Conservation (phyloP, 108 stramenopile species). For the Skeletonema potamos region DNA sequence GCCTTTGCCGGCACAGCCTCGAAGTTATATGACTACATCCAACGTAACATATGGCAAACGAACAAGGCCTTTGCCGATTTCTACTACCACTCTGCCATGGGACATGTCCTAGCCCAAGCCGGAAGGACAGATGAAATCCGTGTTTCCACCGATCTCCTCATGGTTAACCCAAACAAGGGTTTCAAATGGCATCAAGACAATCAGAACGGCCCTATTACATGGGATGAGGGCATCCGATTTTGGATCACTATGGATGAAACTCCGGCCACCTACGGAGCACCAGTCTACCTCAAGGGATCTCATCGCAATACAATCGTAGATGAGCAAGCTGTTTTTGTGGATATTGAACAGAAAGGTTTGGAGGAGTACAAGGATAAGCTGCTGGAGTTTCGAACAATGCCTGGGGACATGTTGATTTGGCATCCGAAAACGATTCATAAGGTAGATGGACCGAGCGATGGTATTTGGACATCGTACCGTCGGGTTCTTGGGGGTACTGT, state of each 20-base stretch:
- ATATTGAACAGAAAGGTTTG: conserved; percentile 78
- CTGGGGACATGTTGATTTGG: conserved; percentile 93
- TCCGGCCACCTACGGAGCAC: conserved; percentile 87
- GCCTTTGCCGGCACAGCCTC: conserved; percentile 90
- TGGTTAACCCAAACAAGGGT: conserved; percentile 95
- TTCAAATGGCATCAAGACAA: conserved; percentile 97
- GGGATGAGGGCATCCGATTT: conserved; percentile 86
- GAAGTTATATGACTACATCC: conserved; percentile 93
- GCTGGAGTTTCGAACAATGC: conserved; percentile 82
- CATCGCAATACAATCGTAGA: conserved; percentile 77
- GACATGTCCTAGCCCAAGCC: conserved; percentile 81
- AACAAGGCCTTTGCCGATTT: conserved; percentile 88
- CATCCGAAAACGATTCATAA: conserved; percentile 93
- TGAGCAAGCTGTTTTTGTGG: conserved; percentile 85
- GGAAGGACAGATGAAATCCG: conserved; percentile 86
- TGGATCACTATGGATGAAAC: conserved; percentile 96
- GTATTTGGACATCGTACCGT: conserved; percentile 88
- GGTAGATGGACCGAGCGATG: conserved; percentile 88
- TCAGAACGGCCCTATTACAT: conserved; percentile 91
- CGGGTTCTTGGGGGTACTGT: conserved; percentile 89
- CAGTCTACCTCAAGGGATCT: conserved; percentile 90
- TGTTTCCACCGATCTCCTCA: conserved; percentile 86
- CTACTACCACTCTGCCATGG: conserved; percentile 89
- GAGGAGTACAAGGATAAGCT: conserved; percentile 71
- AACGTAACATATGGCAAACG: conserved; percentile 92